phyloP scores from a whole-genome alignment of 75 land plant species.

The Pinus albicaulis region DNA sequence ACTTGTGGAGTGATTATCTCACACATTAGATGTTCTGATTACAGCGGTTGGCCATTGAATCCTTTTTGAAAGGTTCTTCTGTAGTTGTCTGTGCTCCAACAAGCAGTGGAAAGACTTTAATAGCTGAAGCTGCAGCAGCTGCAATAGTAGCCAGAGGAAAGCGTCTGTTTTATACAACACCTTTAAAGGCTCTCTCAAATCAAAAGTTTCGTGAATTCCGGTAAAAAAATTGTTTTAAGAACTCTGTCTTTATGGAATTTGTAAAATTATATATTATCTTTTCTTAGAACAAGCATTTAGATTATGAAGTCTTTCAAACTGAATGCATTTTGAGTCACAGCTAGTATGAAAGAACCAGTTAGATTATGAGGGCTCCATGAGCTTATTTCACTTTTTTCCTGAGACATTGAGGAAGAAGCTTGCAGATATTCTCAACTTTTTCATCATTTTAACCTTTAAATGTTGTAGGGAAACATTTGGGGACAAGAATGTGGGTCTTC shows the following conservation, averaged over 20 bases:
- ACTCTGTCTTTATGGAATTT: not conserved
- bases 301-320: not conserved
- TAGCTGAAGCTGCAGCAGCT: slow-evolving; percentile 94
- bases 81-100: slow-evolving; percentile 99
- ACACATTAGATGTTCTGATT: slow-evolving; percentile 6
- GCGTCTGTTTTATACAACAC: slow-evolving; percentile 88
- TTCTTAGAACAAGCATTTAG: not conserved
- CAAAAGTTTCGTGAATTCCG: slow-evolving; percentile 94
- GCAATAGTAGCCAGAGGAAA: slow-evolving; percentile 82
- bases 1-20: not conserved
- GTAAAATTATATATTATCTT: too few species aligned
- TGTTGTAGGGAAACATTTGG: slow-evolving; percentile 79
- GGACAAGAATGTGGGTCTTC: slow-evolving; percentile 81
- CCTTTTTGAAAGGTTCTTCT: slow-evolving; percentile 90
- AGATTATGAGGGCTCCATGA: not conserved
- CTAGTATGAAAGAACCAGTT: not conserved
- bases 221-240: slow-evolving; percentile 26
- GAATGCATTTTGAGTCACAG: not conserved
- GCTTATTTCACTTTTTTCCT: not conserved
- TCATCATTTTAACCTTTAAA: not conserved
- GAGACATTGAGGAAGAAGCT: not conserved
- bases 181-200: slow-evolving; percentile 97
- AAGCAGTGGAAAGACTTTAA: slow-evolving; percentile 98
- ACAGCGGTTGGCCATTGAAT: slow-evolving; percentile 83
- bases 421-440: not conserved